phyloP scores from a whole-genome alignment of 306 rosid species.

The Astragalus glycyphyllos region DNA sequence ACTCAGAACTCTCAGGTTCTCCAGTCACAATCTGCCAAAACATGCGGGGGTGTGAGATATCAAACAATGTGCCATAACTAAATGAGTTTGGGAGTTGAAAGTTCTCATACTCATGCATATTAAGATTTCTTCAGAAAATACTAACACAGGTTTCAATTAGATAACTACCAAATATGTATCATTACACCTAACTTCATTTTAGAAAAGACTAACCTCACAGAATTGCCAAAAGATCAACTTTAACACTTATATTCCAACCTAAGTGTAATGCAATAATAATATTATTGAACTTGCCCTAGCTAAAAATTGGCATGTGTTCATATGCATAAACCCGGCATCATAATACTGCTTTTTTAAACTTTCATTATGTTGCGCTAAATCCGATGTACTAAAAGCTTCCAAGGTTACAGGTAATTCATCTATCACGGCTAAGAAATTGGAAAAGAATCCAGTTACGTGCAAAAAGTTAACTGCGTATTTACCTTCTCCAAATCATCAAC shows the following conservation, averaged over 20 bases:
- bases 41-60: not conserved
- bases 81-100: slow-evolving; percentile 26
- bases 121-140: slow-evolving; percentile 22
- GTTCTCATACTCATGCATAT: not conserved
- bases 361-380: slow-evolving; percentile 12
- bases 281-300: not conserved
- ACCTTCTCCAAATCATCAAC: slow-evolving; percentile 75
- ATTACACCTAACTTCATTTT: slow-evolving; percentile 4
- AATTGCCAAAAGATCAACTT: not conserved
- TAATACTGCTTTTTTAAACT: not conserved
- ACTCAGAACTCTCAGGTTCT: too few relatives aligned
- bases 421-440: not conserved
- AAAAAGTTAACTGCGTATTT: not conserved
- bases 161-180: slow-evolving; percentile 4
- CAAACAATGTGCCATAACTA: slow-evolving; percentile 21
- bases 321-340: slow-evolving; percentile 5
- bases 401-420: not conserved
- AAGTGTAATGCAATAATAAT: not conserved
- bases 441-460: not conserved
- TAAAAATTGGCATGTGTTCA: too few relatives aligned
- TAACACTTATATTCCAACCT: not conserved
- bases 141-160: not conserved
- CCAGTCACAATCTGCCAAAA: too few relatives aligned
- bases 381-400: slow-evolving; percentile 15
- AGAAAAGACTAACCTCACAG: not conserved